Percentiles rank a stretch among this genome's conserved stretches.
These are phyloP conservation scores for Bathelium albidoporum DNA, from an alignment of 495 filamentous ascomycete species.

Conservation along the genomic window DNA sequence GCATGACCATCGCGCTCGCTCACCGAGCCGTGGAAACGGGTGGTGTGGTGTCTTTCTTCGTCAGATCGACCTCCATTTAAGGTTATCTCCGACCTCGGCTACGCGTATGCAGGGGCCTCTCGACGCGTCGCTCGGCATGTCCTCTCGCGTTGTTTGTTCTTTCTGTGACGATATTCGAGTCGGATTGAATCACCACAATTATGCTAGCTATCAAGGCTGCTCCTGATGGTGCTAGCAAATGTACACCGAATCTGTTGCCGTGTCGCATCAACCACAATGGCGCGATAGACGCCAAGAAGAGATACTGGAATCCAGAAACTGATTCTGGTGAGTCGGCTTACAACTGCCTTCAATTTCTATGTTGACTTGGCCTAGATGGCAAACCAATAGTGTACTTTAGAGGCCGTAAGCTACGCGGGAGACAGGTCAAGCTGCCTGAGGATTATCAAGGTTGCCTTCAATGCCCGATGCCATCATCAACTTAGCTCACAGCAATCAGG, in stretches of 20 bases:
- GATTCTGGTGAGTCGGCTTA: slow-evolving; percentile 15
- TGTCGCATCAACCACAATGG: slow-evolving; percentile 77
- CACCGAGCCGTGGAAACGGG: background rate
- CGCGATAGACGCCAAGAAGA: slow-evolving; percentile 47
- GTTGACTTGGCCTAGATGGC: slow-evolving; percentile 22
- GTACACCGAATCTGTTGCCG: slow-evolving; percentile 70
- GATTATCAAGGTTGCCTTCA: slow-evolving; percentile 54
- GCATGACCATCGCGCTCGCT: background rate
- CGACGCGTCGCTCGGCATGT: background rate
- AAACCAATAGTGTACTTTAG: slow-evolving; percentile 62
- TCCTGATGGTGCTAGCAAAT: slow-evolving; percentile 27
- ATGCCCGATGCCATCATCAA: background rate
- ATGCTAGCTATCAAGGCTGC: slow-evolving; percentile 16
- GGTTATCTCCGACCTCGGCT: slow-evolving; percentile 2
- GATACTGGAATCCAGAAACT: slow-evolving; percentile 60
- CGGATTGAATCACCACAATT: background rate
- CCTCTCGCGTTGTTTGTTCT: background rate
- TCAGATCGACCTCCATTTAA: slow-evolving; percentile 1
- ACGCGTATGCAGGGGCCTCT: background rate
- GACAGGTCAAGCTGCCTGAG: slow-evolving; percentile 54
- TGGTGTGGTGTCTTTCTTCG: background rate
- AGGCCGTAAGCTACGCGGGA: slow-evolving; percentile 69
- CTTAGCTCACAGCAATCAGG: slow-evolving; percentile 8
- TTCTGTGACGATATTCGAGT: background rate
- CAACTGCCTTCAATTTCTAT: slow-evolving; percentile 16